Conservation (phyloP, 2,329 filamentous ascomycete species). For the Pyrenochaeta sp. region DNA sequence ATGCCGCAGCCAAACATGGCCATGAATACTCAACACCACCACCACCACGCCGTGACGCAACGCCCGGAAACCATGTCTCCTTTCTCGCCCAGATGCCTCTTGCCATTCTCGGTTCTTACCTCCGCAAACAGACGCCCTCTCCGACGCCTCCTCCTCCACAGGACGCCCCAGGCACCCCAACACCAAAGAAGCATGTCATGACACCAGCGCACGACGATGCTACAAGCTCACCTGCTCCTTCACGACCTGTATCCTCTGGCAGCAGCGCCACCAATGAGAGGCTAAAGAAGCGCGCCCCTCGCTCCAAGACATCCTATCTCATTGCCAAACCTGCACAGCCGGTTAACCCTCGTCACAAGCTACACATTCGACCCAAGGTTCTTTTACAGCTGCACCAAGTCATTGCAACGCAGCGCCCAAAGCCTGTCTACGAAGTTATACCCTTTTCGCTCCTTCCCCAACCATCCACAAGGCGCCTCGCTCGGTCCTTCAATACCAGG, state of each 20-base stretch:
- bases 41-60: slow-evolving; percentile 25
- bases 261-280: slow-evolving; percentile 49
- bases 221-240: slow-evolving; percentile 26
- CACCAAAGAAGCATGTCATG: slow-evolving; percentile 13
- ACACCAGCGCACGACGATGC: slow-evolving; percentile 12
- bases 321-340: slow-evolving; percentile 73
- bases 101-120: slow-evolving; percentile 41
- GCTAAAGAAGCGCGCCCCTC: slow-evolving; percentile 56
- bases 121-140: slow-evolving; percentile 34
- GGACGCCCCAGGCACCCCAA: background rate
- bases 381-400: slow-evolving; percentile 76
- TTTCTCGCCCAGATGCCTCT: slow-evolving; percentile 46
- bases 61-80: slow-evolving; percentile 31
- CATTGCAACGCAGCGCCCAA: slow-evolving; percentile 66
- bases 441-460: slow-evolving; percentile 69
- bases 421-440: slow-evolving; percentile 76
- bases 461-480: slow-evolving; percentile 60
- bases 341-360: slow-evolving; percentile 65
- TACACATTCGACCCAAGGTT: slow-evolving; percentile 72
- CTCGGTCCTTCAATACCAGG: slow-evolving; percentile 70
- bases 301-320: slow-evolving; percentile 70
- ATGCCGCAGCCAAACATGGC: slow-evolving; percentile 45
- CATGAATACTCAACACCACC: slow-evolving; percentile 40
- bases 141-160: slow-evolving; percentile 14
- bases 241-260: slow-evolving; percentile 49